Evolutionary conservation across 1,284 basidiomycete genomes (phyloP).

Genomic region (Phellinidium pouzarii): DNA sequence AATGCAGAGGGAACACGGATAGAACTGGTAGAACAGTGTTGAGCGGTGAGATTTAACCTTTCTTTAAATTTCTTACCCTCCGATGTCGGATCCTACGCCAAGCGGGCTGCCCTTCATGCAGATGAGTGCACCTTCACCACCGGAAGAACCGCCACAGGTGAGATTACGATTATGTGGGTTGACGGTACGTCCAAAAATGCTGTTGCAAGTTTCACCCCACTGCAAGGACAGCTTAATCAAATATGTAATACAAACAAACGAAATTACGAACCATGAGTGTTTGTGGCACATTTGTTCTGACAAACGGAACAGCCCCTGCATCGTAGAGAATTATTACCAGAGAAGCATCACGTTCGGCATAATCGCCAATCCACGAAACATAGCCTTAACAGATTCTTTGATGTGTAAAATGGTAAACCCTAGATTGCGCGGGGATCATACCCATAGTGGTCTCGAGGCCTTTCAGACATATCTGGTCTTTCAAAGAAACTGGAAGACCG

Average conservation of each 20-base stretch:
- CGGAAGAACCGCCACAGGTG: slow-evolving; percentile 53
- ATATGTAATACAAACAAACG: not conserved
- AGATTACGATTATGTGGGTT: slow-evolving; percentile 53
- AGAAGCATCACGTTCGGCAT: slow-evolving; percentile 45
- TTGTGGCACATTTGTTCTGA: slow-evolving; percentile 69
- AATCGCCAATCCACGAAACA: slow-evolving; percentile 54
- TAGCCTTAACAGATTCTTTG: too few relatives aligned
- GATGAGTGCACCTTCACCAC: slow-evolving; percentile 54
- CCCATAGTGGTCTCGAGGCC: slow-evolving; percentile 47
- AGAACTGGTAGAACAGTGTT: slow-evolving; percentile 35
- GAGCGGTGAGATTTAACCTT: not conserved
- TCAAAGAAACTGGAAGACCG: slow-evolving; percentile 57
- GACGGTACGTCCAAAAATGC: slow-evolving; percentile 61
- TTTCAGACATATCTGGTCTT: slow-evolving; percentile 50
- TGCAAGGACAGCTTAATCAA: slow-evolving; percentile 22
- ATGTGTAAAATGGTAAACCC: too few relatives aligned
- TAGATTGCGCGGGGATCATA: too few relatives aligned
- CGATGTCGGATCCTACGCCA: slow-evolving; percentile 66
- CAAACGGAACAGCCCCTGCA: slow-evolving; percentile 61
- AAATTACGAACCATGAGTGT: slow-evolving; percentile 44
- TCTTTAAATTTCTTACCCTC: slow-evolving; percentile 37
- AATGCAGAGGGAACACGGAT: slow-evolving; percentile 64
- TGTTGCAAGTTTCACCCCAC: slow-evolving; percentile 59
- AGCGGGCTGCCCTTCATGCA: slow-evolving; percentile 51
- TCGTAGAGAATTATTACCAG: slow-evolving; percentile 55